Evolutionary conservation across 2,329 filamentous ascomycete genomes (phyloP).

Genomic region (Pseudonectria buxi): DNA sequence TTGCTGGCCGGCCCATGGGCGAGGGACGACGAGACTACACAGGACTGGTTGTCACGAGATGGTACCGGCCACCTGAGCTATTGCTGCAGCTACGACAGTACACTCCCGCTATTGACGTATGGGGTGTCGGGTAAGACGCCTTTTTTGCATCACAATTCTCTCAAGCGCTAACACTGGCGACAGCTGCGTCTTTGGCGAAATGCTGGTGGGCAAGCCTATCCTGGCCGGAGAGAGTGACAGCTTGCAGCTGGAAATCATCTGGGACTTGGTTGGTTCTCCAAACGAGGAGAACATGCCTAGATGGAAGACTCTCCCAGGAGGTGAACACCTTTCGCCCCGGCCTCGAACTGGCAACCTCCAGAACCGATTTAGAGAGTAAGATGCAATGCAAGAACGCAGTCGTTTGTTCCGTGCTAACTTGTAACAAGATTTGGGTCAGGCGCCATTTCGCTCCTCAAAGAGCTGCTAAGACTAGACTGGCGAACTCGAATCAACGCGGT

Average conservation of each 20-base stretch:
- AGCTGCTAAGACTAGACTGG: slow-evolving; percentile 86
- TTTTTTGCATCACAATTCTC: too few relatives aligned
- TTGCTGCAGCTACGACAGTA: slow-evolving; percentile 82
- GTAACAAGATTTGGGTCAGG: slow-evolving; percentile 53
- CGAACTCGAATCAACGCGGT: slow-evolving; percentile 82
- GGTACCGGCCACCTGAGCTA: slow-evolving; percentile 93
- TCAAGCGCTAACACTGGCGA: slow-evolving; percentile 13
- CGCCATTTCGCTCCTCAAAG: slow-evolving; percentile 72
- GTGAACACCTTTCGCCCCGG: slow-evolving; percentile 64
- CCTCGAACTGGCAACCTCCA: slow-evolving; percentile 57
- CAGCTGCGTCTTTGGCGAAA: slow-evolving; percentile 96
- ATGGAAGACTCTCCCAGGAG: slow-evolving; percentile 77
- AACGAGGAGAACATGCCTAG: slow-evolving; percentile 89
- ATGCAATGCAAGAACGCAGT: background rate
- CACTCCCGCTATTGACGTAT: slow-evolving; percentile 96
- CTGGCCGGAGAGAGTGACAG: slow-evolving; percentile 81
- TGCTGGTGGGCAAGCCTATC: slow-evolving; percentile 91
- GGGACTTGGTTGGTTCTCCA: slow-evolving; percentile 83
- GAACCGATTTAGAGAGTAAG: slow-evolving; percentile 67
- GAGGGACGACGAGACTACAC: slow-evolving; percentile 88
- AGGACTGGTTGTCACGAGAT: slow-evolving; percentile 90
- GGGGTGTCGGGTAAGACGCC: slow-evolving; percentile 84
- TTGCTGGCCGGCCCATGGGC: slow-evolving; percentile 70
- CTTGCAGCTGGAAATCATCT: slow-evolving; percentile 89
- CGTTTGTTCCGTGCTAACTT: slow-evolving; percentile 9